phyloP scores from a whole-genome alignment of 352 stramenopile species.

The Peronospora destructor region DNA sequence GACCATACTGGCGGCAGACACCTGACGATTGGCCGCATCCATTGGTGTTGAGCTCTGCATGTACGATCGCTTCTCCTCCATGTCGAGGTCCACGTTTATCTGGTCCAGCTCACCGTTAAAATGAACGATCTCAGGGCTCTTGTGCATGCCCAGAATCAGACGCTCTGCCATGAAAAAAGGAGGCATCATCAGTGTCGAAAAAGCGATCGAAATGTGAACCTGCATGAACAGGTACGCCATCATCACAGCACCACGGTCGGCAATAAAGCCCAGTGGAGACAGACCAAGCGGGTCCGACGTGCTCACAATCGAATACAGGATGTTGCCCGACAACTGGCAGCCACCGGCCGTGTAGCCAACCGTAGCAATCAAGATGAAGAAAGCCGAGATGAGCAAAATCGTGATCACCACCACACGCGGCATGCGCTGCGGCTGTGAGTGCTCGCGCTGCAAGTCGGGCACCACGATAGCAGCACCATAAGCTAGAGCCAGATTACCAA shows the following conservation, averaged over 20 bases:
- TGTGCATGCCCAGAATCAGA: constrained; percentile 46
- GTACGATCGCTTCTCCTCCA: constrained; percentile 24
- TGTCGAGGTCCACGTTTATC: constrained; percentile 20
- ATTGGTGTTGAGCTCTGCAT: constrained; percentile 29
- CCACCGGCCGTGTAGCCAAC: constrained; percentile 33
- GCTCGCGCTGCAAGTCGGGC: constrained; percentile 41
- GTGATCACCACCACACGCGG: constrained; percentile 39
- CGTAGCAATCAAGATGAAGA: constrained; percentile 34
- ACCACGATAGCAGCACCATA: constrained; percentile 54
- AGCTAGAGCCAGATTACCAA: constrained; percentile 49
- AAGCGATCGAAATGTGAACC: constrained; percentile 50
- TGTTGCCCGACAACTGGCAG: constrained; percentile 51
- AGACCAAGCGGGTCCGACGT: constrained; percentile 4
- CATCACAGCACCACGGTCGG: constrained; percentile 32
- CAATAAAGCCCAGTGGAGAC: constrained; percentile 29
- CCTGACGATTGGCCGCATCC: constrained; percentile 10
- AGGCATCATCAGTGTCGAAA: constrained; percentile 40
- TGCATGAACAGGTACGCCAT: constrained; percentile 51
- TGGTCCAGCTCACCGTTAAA: constrained; percentile 21
- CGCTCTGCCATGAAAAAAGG: constrained; percentile 47
- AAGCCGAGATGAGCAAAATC: constrained; percentile 28
- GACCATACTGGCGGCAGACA: constrained; percentile 18
- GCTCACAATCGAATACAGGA: constrained; percentile 46
- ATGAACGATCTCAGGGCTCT: constrained; percentile 18
- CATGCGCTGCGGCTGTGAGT: constrained; percentile 44